These are phyloP conservation scores for Cymbopogon flexuosus DNA, from an alignment of 202 grass and related monocot genomes.

Conservation along the genomic window DNA sequence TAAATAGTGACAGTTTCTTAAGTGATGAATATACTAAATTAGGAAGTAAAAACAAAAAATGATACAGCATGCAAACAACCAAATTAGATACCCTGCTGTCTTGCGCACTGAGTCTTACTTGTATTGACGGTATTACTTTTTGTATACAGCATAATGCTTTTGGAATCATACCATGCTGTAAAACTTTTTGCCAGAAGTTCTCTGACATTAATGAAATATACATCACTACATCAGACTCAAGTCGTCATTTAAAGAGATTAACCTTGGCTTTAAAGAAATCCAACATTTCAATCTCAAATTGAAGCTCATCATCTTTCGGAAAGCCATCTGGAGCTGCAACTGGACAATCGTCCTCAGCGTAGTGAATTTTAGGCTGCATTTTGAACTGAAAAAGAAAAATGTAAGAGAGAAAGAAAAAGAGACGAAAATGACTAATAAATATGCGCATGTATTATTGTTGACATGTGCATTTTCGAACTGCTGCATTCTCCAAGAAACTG, in stretches of 20 bases:
- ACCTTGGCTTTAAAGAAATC: conserved; percentile 97
- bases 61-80: not conserved
- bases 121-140: not conserved
- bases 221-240: not conserved
- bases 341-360: conserved; percentile 81
- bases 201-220: conserved; percentile 9
- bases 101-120: not conserved
- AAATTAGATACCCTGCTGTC: not conserved
- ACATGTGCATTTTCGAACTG: not conserved
- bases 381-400: conserved; percentile 70
- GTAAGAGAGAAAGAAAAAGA: not conserved
- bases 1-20: conserved; percentile 9
- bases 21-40: not conserved
- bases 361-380: conserved; percentile 96
- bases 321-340: conserved; percentile 69
- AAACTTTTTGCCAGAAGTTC: conserved; percentile 3
- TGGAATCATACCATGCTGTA: conserved; percentile 1
- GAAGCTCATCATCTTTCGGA: conserved; percentile 85
- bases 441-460: not conserved
- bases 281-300: conserved; percentile 92
- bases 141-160: not conserved
- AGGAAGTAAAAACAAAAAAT: not conserved
- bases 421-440: not conserved
- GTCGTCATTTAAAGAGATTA: conserved; percentile 16
- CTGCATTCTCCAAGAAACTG: not conserved